A percentile compares a stretch with the other conserved stretches of the same genome.
Conservation (phyloP, 139 green algal genomes). For the Axilococcus clingmanii region DNA sequence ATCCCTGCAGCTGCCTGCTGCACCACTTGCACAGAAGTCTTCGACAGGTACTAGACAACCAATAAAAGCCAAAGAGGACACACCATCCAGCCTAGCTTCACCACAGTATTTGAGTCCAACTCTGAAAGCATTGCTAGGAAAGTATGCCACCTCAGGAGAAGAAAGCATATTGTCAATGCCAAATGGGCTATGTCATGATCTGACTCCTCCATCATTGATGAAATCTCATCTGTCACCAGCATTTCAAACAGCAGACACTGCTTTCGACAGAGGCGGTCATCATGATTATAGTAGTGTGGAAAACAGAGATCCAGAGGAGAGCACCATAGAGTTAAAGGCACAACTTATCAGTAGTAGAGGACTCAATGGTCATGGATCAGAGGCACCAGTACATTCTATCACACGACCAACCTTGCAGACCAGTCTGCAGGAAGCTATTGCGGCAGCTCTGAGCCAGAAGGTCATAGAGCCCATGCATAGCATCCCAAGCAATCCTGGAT, state of each 20-base stretch:
- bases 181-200: too few relatives aligned
- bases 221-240: too few relatives aligned
- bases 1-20: too few relatives aligned
- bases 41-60: too few relatives aligned
- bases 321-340: conserved; percentile 19
- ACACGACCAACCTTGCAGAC: background rate
- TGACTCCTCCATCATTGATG: too few relatives aligned
- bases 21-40: too few relatives aligned
- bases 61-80: too few relatives aligned
- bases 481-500: background rate
- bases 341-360: conserved; percentile 12
- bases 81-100: conserved; percentile 14
- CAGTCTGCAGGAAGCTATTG: conserved; percentile 23
- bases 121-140: conserved; percentile 29
- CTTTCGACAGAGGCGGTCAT: background rate
- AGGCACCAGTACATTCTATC: background rate
- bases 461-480: background rate
- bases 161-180: background rate
- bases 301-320: conserved; percentile 14
- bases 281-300: too few relatives aligned
- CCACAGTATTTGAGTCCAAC: conserved; percentile 21
- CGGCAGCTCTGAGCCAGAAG: conserved; percentile 10
- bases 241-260: background rate
- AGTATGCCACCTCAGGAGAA: conserved; percentile 14
- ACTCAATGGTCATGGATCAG: background rate